phyloP scores from a whole-genome alignment of 208 protist species.

The Naegleria gruberi region DNA sequence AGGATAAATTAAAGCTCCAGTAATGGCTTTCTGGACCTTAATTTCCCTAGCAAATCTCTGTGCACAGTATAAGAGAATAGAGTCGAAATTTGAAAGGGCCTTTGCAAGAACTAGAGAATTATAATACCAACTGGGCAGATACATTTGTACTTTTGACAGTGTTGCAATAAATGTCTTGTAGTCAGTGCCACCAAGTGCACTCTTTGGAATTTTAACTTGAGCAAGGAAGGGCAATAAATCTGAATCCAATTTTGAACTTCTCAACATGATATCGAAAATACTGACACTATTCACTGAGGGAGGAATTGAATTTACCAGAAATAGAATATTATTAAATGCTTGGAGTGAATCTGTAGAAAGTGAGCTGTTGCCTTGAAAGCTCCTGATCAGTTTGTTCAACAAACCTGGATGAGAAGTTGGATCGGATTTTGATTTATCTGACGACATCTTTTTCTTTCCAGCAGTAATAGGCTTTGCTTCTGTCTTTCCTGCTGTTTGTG shows the following conservation, averaged over 20 bases:
- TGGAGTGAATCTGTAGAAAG: constrained; percentile 11
- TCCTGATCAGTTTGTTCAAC: not conserved
- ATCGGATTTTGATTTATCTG: not conserved
- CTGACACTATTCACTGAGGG: not conserved
- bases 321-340: constrained; percentile 28
- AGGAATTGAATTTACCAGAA: constrained; percentile 25
- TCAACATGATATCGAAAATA: constrained; percentile 25
- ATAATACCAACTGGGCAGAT: constrained; percentile 25
- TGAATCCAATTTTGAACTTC: constrained; percentile 14
- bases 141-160: not conserved
- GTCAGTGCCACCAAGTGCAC: constrained; percentile 22
- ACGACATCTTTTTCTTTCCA: too few relatives aligned
- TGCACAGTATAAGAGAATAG: constrained; percentile 13
- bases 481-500: too few relatives aligned
- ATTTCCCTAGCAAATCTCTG: constrained; percentile 25
- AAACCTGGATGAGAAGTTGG: not conserved
- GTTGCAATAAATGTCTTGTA: constrained; percentile 26
- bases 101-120: constrained; percentile 15
- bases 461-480: too few relatives aligned
- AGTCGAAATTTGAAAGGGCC: constrained; percentile 14
- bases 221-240: constrained; percentile 25
- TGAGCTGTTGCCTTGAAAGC: constrained; percentile 10
- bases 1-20: constrained; percentile 21
- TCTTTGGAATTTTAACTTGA: constrained; percentile 26
- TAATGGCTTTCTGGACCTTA: constrained; percentile 12